Evolutionary conservation across 1,284 basidiomycete species (phyloP).

Genomic region (Trametes sp.): DNA sequence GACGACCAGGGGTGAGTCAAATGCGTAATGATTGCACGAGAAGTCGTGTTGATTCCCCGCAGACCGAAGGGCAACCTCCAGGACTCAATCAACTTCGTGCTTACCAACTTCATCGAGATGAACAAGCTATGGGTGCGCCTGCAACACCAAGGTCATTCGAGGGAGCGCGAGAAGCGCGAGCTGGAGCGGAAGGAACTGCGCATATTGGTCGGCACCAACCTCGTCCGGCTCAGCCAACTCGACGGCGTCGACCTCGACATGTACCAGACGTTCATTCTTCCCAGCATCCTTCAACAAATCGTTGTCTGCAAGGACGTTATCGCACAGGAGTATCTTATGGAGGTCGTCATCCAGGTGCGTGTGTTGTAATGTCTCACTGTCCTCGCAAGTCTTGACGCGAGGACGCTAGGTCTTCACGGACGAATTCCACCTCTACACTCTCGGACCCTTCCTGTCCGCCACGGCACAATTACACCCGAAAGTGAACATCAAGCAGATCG

Average conservation of each 20-base stretch:
- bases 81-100: slow-evolving; percentile 92
- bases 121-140: slow-evolving; percentile 98
- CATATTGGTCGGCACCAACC: slow-evolving; percentile 95
- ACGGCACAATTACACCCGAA: slow-evolving; percentile 94
- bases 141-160: slow-evolving; percentile 94
- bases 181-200: slow-evolving; percentile 92
- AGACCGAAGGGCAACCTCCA: slow-evolving; percentile 89
- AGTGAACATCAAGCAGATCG: slow-evolving; percentile 96
- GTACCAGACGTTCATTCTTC: slow-evolving; percentile 86
- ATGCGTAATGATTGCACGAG: not conserved
- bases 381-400: not conserved
- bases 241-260: slow-evolving; percentile 94
- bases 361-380: not conserved
- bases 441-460: slow-evolving; percentile 92
- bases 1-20: slow-evolving; percentile 76
- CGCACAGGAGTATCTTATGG: slow-evolving; percentile 97
- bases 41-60: slow-evolving; percentile 19
- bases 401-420: slow-evolving; percentile 86
- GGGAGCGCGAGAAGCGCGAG: slow-evolving; percentile 95
- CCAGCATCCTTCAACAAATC: slow-evolving; percentile 92
- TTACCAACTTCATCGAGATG: slow-evolving; percentile 99
- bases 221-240: slow-evolving; percentile 91
- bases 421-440: slow-evolving; percentile 93
- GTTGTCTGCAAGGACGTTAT: slow-evolving; percentile 98
- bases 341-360: slow-evolving; percentile 92